phyloP scores from a whole-genome alignment of 352 stramenopile genomes.

The Phytophthora idaei region DNA sequence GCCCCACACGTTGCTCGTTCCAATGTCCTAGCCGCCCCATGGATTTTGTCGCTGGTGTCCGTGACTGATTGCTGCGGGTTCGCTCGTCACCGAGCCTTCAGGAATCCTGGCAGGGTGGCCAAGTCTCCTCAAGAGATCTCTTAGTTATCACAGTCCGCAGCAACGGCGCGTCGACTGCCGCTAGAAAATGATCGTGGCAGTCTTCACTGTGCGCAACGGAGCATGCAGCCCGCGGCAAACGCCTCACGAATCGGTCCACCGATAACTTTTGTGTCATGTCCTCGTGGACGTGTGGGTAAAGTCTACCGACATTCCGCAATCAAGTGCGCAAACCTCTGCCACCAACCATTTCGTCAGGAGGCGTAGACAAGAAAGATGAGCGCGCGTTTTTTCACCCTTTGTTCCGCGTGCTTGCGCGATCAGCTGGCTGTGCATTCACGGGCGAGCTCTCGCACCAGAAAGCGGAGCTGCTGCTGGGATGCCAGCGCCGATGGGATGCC shows the following conservation, averaged over 20 bases:
- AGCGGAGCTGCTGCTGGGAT: slow-evolving; percentile 12
- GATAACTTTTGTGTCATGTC: slow-evolving; percentile 1
- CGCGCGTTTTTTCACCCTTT: slow-evolving; percentile 8
- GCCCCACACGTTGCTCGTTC: background rate
- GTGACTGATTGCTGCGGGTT: background rate
- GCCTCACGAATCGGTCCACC: background rate
- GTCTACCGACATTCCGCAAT: slow-evolving; percentile 14
- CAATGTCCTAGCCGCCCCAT: background rate
- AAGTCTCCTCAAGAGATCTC: background rate
- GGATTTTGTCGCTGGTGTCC: background rate
- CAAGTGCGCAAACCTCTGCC: slow-evolving; percentile 19
- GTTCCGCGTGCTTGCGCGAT: slow-evolving; percentile 14
- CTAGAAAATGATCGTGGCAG: slow-evolving; percentile 9
- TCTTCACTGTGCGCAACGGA: background rate
- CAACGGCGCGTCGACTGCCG: background rate
- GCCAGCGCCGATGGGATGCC: slow-evolving; percentile 14
- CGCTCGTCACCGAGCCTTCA: background rate
- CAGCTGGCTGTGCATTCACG: slow-evolving; percentile 1
- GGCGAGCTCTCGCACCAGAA: slow-evolving; percentile 10
- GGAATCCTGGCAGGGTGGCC: background rate
- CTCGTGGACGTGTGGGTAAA: slow-evolving; percentile 5
- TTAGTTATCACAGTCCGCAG: background rate
- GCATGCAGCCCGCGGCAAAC: background rate
- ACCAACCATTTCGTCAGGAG: slow-evolving; percentile 23
- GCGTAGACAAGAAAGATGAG: slow-evolving; percentile 3